Conservation (phyloP, 495 filamentous ascomycete genomes). For the Penicillium cataractarum region DNA sequence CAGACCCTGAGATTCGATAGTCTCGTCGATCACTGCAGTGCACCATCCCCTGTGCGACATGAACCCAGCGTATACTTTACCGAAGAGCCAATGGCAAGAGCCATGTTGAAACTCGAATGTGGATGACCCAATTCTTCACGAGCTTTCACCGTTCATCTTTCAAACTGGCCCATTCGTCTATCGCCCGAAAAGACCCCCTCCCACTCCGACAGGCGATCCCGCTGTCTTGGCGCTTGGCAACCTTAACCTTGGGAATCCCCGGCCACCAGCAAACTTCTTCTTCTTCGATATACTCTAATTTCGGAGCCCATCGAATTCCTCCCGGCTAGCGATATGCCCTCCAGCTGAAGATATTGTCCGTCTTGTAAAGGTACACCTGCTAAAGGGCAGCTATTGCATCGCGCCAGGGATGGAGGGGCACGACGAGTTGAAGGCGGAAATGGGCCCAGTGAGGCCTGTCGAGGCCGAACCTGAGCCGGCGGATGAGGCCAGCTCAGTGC, state of each 20-base stretch:
- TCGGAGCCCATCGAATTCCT: neutral
- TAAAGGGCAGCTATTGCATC: neutral
- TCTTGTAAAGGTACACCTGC: conserved; percentile 1
- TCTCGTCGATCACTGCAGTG: conserved; percentile 1
- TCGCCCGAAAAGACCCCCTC: neutral
- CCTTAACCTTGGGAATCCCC: conserved; percentile 6
- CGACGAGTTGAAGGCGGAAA: conserved; percentile 3
- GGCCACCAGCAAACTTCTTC: conserved; percentile 8
- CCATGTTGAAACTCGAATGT: neutral
- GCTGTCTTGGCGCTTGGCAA: conserved; percentile 13
- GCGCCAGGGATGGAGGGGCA: conserved; percentile 12
- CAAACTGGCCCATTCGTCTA: neutral
- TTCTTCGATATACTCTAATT: neutral
- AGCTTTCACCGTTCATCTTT: neutral
- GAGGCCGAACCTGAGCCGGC: conserved; percentile 11
- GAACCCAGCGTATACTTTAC: neutral
- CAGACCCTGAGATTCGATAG: neutral
- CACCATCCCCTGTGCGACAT: neutral
- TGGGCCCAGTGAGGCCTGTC: conserved; percentile 15
- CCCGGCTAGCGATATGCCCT: neutral
- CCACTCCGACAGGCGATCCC: conserved; percentile 5
- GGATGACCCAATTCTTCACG: too few species aligned
- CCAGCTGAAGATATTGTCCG: neutral
- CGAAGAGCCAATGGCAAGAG: neutral
- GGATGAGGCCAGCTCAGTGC: conserved; percentile 22